Evolutionary conservation across 106 monocot species (phyloP), one percentile per base, ranked within the genome.

Genomic region (Narthecium ossifragum): DNA sequence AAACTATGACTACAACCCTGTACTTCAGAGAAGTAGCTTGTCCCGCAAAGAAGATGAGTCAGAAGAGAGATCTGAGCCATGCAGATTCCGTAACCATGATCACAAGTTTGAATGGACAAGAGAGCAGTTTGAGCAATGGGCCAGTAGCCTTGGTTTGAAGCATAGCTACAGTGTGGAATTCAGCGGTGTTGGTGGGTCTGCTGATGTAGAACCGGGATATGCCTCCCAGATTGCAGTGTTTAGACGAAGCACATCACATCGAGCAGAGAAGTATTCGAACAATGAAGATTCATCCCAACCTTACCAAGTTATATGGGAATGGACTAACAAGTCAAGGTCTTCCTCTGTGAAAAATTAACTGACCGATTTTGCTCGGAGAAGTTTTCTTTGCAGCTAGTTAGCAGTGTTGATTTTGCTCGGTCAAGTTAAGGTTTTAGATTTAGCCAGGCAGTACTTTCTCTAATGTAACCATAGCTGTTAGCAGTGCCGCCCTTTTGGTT

Each of bases 51-150:
- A 88, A 43, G 89, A 85, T 25, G 75, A 83, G 14, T 20, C 68
- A 28, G 86, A 76, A 48, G 90, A 90, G 25, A 98, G 66, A 30
- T 28, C 78, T 1, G 65, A 62, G 4, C 68, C 84, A 7, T 82
- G 79, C 67, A 84, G 59, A 43, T 98, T 98, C 51, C 78, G 98
- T 1, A 90, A 90, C 64, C 71, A 71, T 52, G 98, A 98, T 59
- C 98, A 98, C 86, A 98, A 98, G 58, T 98, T 98, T 22, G 98
- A 98, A 56, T 98, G 98, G 98, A 91, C 98, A 10, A 80, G 98
- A 57, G 32, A 46, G 21, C 98, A 98, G 60, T 98, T 98, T 68
- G 64, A 87, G 66, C 59, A 47, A 8, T 98, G 98, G 98, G 90
- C 98, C 21, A 75, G 33, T 32, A 41, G 64, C 40, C 87, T 98